phyloP scores from a whole-genome alignment of 2,329 filamentous ascomycete genomes.

The Colletotrichum viniferum region DNA sequence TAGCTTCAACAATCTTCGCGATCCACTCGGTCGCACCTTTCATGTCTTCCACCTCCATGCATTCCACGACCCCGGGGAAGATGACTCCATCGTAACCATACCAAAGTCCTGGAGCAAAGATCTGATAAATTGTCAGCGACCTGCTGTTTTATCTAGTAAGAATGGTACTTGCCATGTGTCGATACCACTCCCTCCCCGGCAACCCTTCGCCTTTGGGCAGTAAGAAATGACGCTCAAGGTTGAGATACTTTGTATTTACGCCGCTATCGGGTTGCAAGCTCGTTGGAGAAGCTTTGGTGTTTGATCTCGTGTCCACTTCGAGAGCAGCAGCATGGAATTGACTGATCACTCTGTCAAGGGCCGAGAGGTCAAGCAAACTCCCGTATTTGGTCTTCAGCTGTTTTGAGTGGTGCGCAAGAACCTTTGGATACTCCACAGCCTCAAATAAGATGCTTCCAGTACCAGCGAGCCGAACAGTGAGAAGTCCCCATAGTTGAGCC shows the following conservation, averaged over 20 bases:
- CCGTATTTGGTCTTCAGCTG: background rate
- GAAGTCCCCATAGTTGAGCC: conserved; percentile 46
- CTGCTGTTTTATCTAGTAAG: background rate
- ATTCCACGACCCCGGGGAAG: background rate
- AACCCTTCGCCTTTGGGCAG: background rate
- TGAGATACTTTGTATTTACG: background rate
- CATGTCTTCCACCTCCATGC: background rate
- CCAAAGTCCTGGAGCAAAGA: background rate
- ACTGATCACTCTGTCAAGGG: background rate
- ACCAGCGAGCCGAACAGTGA: conserved; percentile 20
- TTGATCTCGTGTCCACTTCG: background rate
- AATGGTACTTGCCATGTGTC: background rate
- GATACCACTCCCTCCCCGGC: background rate
- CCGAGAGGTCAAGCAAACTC: background rate
- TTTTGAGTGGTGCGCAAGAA: background rate
- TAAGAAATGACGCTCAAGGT: background rate
- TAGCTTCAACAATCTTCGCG: background rate
- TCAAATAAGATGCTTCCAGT: background rate
- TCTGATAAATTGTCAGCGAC: background rate
- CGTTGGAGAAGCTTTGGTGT: background rate
- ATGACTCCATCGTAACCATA: background rate
- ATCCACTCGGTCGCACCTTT: background rate
- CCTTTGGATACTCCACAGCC: background rate
- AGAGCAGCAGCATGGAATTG: background rate
- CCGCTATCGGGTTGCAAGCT: background rate